These are phyloP conservation scores for Kockovaella imperatae DNA, from an alignment of 768 basidiomycete genomes.

Conservation along the genomic window DNA sequence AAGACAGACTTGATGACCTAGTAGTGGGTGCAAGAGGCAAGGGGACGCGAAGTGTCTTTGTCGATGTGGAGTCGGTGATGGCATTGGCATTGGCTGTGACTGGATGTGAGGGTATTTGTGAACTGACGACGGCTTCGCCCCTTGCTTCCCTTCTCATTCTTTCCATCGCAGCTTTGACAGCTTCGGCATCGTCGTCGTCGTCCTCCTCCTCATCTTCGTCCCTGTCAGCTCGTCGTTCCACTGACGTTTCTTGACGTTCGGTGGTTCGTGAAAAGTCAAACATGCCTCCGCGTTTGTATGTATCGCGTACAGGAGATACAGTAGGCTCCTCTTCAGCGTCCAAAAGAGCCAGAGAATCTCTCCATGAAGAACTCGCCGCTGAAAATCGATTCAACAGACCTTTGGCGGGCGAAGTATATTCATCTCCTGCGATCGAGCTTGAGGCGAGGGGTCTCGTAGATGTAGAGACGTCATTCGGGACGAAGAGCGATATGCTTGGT, in stretches of 20 bases:
- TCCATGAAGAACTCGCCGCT: conserved; percentile 1
- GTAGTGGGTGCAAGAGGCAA: conserved; percentile 3
- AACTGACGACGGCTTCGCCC: neutral
- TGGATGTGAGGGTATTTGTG: neutral
- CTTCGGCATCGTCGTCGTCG: conserved; percentile 9
- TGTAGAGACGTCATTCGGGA: no score
- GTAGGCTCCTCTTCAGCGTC: conserved; percentile 3
- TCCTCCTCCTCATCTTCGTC: conserved; percentile 8
- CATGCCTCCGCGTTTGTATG: no score
- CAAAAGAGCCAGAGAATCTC: conserved; percentile 5
- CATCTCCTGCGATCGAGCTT: no score
- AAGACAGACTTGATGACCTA: neutral
- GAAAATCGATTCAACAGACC: conserved; percentile 12
- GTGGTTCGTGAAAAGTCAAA: no score
- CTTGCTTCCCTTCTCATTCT: conserved; percentile 14
- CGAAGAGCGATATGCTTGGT: no score
- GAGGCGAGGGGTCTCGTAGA: no score
- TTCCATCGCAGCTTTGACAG: conserved; percentile 9
- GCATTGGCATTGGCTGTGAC: neutral
- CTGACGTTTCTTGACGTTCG: no score
- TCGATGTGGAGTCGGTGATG: conserved; percentile 5
- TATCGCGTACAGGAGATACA: no score
- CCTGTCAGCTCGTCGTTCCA: neutral
- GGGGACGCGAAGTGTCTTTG: conserved; percentile 5
- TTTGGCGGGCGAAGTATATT: conserved; percentile 6